These are phyloP conservation scores for Nyctanthes arbortristis DNA, from an alignment of 257 asterid species.

Conservation along the genomic window DNA sequence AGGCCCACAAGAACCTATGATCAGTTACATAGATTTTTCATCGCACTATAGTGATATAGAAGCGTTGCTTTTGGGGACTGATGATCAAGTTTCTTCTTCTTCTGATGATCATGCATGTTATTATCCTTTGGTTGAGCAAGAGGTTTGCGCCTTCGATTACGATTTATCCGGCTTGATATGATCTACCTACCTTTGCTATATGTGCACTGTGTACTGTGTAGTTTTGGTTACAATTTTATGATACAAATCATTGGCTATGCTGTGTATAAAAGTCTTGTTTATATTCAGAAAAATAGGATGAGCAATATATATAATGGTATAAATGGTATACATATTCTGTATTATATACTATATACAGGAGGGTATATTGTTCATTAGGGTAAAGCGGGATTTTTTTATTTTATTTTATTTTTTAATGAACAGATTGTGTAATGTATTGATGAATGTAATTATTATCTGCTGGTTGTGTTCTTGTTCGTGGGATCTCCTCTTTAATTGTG, in stretches of 20 bases:
- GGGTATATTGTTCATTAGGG: neutral
- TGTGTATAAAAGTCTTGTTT: neutral
- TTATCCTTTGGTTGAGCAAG: constrained; percentile 38
- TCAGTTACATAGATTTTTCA: constrained; percentile 16
- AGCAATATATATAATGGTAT: neutral
- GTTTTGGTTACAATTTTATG: neutral
- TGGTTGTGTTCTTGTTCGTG: neutral
- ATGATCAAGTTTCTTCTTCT: constrained; percentile 30
- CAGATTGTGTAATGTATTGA: neutral
- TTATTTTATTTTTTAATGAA: no score
- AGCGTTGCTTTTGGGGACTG: constrained; percentile 50
- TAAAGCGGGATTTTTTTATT: neutral
- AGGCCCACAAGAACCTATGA: neutral
- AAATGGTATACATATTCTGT: neutral
- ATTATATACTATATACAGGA: no score
- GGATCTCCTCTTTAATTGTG: no score
- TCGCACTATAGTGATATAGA: constrained; percentile 43
- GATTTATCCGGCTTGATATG: constrained; percentile 41
- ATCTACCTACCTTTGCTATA: neutral
- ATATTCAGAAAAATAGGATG: neutral
- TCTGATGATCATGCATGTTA: constrained; percentile 5
- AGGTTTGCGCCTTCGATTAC: constrained; percentile 45
- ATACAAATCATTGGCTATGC: neutral
- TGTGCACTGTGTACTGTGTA: constrained; percentile 7
- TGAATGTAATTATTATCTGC: no score